These are phyloP conservation scores for Marasmius oreades DNA, from an alignment of 1,284 basidiomycete genomes.

Conservation along the genomic window DNA sequence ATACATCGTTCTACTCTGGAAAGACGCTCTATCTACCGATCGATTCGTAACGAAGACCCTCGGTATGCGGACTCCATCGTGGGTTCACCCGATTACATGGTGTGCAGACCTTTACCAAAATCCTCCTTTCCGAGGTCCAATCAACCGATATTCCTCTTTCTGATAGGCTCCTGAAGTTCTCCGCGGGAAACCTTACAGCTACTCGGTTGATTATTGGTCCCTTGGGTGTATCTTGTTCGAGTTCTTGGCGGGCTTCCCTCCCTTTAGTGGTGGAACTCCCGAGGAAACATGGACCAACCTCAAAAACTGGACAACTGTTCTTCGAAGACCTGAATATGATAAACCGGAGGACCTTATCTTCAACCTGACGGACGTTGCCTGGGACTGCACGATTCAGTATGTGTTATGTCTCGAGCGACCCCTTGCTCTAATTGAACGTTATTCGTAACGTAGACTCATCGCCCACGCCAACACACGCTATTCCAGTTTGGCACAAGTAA, in stretches of 20 bases:
- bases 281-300: conserved; percentile 99
- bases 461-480: conserved; percentile 81
- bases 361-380: conserved; percentile 91
- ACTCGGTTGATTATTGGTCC: conserved; percentile 98
- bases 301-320: conserved; percentile 95
- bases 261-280: conserved; percentile 92
- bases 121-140: neutral
- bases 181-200: conserved; percentile 91
- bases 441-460: conserved; percentile 46
- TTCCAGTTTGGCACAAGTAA: conserved; percentile 71
- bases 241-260: conserved; percentile 96
- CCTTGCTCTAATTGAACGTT: conserved; percentile 5
- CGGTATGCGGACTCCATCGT: conserved; percentile 98
- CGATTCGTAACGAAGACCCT: conserved; percentile 87
- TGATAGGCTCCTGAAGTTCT: conserved; percentile 82
- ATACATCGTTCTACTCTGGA: conserved; percentile 93
- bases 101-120: conserved; percentile 18
- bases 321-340: conserved; percentile 92
- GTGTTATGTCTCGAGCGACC: conserved; percentile 16
- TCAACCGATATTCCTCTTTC: neutral
- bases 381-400: conserved; percentile 92
- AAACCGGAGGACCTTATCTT: conserved; percentile 96
- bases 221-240: conserved; percentile 98
- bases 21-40: conserved; percentile 92
- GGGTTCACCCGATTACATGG: conserved; percentile 96